A percentile compares a stretch with the other conserved stretches of the same genome.
These are phyloP conservation scores for Delonix regia DNA, from an alignment of 306 rosid genomes.

Conservation along the genomic window DNA sequence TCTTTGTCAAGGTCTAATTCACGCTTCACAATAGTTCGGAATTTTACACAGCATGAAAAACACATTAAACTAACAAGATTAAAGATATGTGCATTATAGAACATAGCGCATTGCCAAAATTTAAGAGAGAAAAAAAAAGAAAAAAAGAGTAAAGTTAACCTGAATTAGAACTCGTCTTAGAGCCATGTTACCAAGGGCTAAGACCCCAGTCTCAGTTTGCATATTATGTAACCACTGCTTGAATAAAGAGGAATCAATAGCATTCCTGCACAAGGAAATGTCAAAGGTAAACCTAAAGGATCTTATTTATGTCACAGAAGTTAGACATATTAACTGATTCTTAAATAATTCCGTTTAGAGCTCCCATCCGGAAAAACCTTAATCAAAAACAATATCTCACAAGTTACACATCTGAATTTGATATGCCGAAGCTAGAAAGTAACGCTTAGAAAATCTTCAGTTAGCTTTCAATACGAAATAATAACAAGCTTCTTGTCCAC, in stretches of 20 bases:
- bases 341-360: not conserved
- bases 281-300: conserved; percentile 10
- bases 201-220: conserved; percentile 75
- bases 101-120: not conserved
- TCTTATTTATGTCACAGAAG: not conserved
- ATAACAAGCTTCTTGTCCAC: not conserved
- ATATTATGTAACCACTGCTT: conserved; percentile 81
- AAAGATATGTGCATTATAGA: not conserved
- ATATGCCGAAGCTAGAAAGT: not conserved
- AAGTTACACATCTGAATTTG: not conserved
- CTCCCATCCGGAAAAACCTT: not conserved
- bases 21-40: not conserved
- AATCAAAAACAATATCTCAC: not conserved
- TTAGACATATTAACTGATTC: not conserved
- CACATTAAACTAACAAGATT: not conserved
- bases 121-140: not conserved
- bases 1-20: not conserved
- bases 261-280: conserved; percentile 59
- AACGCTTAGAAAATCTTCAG: not conserved
- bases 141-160: conserved; percentile 45
- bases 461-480: not conserved
- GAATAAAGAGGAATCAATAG: conserved; percentile 81
- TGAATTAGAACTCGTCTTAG: conserved; percentile 76
- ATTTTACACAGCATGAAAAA: not conserved
- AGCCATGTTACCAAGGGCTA: conserved; percentile 60